Evolutionary conservation across 768 basidiomycete genomes (phyloP).

Genomic region (Tricholoma flavovirens): DNA sequence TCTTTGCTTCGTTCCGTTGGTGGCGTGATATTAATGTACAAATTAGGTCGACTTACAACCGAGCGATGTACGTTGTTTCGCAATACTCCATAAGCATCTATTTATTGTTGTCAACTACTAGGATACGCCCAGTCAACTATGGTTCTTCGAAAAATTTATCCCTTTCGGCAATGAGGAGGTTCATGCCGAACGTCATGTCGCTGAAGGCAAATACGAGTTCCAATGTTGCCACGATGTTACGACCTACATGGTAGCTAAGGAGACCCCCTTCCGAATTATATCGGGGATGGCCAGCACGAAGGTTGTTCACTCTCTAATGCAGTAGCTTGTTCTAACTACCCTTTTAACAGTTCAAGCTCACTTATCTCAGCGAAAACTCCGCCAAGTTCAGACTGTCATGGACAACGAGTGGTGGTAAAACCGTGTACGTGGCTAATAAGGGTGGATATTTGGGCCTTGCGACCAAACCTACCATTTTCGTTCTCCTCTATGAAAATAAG

Average conservation of each 20-base stretch:
- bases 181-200: background rate
- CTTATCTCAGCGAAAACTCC: background rate
- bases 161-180: background rate
- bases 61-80: too few species aligned
- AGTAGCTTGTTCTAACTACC: background rate
- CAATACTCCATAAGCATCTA: too few species aligned
- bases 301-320: background rate
- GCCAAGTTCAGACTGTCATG: background rate
- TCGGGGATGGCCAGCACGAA: background rate
- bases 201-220: background rate
- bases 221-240: background rate
- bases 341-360: background rate
- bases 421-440: background rate
- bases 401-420: background rate
- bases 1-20: too few species aligned
- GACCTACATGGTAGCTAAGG: background rate
- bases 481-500: background rate
- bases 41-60: too few species aligned
- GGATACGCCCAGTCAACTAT: too few species aligned
- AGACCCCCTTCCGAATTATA: background rate
- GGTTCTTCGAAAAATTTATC: too few species aligned
- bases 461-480: background rate
- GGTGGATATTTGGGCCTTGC: background rate
- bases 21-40: too few species aligned
- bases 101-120: too few species aligned